Evolutionary conservation across 768 basidiomycete species (phyloP), one percentile per base, ranked within the genome.

Genomic region (Mycena floridula): DNA sequence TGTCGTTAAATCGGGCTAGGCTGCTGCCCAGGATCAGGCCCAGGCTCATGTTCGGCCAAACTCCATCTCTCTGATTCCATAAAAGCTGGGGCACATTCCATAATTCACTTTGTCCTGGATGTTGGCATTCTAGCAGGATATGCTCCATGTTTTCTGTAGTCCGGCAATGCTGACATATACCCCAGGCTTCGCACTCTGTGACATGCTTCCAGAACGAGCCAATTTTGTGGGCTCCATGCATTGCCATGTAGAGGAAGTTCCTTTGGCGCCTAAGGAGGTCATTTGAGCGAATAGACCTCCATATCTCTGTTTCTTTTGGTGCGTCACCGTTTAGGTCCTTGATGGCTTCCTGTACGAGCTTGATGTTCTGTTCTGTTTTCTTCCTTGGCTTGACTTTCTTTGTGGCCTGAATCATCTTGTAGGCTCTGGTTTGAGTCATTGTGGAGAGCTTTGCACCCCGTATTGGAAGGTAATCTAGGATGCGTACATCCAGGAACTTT

Each of bases 201-300:
- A 30, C n/a, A n/a, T 30, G 28, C 9, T n/a, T 30, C 28, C 28
- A 30, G 9, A 9, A 30, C 9, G 28, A 9, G 9, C 28, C 28
- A 30, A 30, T 30, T 30, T n/a, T 9, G 9, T 30, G 28, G 28
- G 9, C 28, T 9, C 28, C 28, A n/a, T 30, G 28, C 9, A 30
- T 9, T n/a, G 28, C 28, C 9, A 30, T 9, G 28, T 30, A 30
- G n/a, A 30, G n/a, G 28, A 30, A 30, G n/a, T 30, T 30, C n/a
- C n/a, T 9, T 9, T 9, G 9, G n/a, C 9, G 9, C 9, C 9
- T 9, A 30, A n/a, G 9, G 7, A 56, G 27, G 38, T 53, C 52
- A 21, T 51, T 51, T 23, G 46, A 13, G 7, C 37, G 30, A 7
- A 48, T 37, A 5, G 45, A 40, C 25, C 13, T 40, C 54, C 54